These are phyloP conservation scores for Aphanomyces euteiches DNA, from an alignment of 352 stramenopile species.

Conservation along the genomic window DNA sequence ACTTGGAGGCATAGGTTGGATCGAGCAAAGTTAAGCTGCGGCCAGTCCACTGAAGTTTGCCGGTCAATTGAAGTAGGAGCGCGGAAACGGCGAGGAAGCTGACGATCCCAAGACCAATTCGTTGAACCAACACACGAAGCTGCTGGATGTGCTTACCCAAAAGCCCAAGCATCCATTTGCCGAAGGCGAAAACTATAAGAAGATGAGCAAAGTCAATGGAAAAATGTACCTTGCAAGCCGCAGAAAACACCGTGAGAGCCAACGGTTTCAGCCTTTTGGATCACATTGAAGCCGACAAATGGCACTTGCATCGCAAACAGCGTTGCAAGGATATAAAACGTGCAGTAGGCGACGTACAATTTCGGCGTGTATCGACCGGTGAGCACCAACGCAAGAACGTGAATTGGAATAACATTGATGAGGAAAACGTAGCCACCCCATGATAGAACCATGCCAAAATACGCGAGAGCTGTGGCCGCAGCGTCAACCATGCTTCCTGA, in stretches of 20 bases:
- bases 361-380: conserved; percentile 87
- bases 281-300: conserved; percentile 96
- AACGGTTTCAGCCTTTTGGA: conserved; percentile 77
- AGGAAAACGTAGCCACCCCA: conserved; percentile 99
- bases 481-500: conserved; percentile 75
- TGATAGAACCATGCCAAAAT: conserved; percentile 95
- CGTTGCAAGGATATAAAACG: conserved; percentile 96
- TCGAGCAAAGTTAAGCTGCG: conserved; percentile 89
- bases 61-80: conserved; percentile 53
- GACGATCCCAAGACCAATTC: conserved; percentile 38
- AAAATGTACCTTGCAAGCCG: conserved; percentile 61
- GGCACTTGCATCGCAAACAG: conserved; percentile 96
- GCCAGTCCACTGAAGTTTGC: conserved; percentile 87
- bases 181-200: conserved; percentile 47
- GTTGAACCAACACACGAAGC: conserved; percentile 33
- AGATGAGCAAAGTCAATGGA: conserved; percentile 10
- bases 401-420: conserved; percentile 97
- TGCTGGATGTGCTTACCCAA: not conserved
- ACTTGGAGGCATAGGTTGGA: conserved; percentile 91
- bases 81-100: conserved; percentile 41
- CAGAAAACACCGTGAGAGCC: conserved; percentile 91
- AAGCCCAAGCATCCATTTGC: conserved; percentile 45
- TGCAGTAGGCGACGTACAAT: conserved; percentile 96
- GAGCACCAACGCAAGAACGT: conserved; percentile 90
- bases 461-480: conserved; percentile 71